Percentiles rank a stretch among this genome's conserved stretches.
phyloP scores from a whole-genome alignment of 2,329 filamentous ascomycete species.

The Endothia cerciana region DNA sequence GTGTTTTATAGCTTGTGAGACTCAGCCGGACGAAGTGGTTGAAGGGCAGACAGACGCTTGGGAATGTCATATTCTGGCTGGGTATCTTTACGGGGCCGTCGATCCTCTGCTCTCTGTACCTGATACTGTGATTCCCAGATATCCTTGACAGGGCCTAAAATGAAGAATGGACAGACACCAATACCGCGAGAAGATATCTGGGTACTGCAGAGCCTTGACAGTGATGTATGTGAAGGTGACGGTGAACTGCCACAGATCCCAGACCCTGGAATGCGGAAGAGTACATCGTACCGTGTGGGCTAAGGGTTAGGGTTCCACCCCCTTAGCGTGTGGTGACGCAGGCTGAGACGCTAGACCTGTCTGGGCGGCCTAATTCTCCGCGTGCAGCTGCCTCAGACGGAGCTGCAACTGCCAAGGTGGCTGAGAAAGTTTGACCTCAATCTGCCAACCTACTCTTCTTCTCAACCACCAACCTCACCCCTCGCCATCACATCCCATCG shows the following conservation, averaged over 20 bases:
- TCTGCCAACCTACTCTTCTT: neutral
- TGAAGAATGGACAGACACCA: neutral
- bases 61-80: slow-evolving; percentile 78
- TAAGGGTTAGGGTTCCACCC: neutral
- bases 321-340: neutral
- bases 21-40: slow-evolving; percentile 70
- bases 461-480: slow-evolving; percentile 7
- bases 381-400: slow-evolving; percentile 10
- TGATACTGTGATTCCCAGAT: slow-evolving; percentile 50
- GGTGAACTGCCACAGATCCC: neutral
- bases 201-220: no score
- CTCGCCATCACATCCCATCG: slow-evolving; percentile 20
- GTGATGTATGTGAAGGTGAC: neutral
- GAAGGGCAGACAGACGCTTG: slow-evolving; percentile 63
- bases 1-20: slow-evolving; percentile 55
- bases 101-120: slow-evolving; percentile 63
- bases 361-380: neutral
- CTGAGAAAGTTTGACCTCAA: slow-evolving; percentile 19
- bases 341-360: slow-evolving; percentile 14
- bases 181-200: neutral
- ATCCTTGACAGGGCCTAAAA: neutral
- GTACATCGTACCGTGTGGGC: neutral
- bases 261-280: neutral
- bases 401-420: slow-evolving; percentile 16
- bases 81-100: slow-evolving; percentile 79